Evolutionary conservation across 179 eudicot genomes (phyloP), one percentile per base, ranked within the genome.

Genomic region (Corrigiola litoralis): DNA sequence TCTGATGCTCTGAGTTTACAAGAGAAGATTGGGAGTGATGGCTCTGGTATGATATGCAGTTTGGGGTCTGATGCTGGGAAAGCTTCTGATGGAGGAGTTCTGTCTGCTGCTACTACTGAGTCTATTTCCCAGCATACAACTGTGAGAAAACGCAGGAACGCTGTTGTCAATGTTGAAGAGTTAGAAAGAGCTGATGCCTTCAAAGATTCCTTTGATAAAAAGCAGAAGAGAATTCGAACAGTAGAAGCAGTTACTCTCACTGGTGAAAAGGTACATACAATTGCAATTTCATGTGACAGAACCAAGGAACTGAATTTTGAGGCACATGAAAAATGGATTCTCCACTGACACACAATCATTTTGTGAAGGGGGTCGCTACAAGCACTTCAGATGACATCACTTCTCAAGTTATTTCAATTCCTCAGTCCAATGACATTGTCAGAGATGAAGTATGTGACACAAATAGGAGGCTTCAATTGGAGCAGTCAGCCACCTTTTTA

Each of bases 141-240:
- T 57, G 52, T 23, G 10, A 68, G 65, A 34, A 81, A 78, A 76
- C 77, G 72, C 61, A 73, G 59, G 70, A 70, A 56, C 52, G 31
- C 53, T 59, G 66, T 71, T 70, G 71, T 67, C 47, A 69, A 49
- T 61, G 65, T 37, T 53, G 55, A 72, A 5, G 54, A 61, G 65
- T 55, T 69, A 23, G 78, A 62, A 42, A 61, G 49, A 49, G 24
- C 68, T 52, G 79, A 77, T 59, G 73, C 70, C 63, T 34, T 46
- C 48, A 69, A 63, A 62, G 57, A 72, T 72, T 70, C 77, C 45
- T 32, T 69, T 51, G 53, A 67, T 63, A 89, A 85, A 75, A 89
- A 81, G 80, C 77, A 72, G 66, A 81, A 75, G 66, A 63, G 54
- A 65, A 50, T 77, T 36, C 68, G 66, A 45, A 49, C 38, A 66